Conservation (phyloP, 2,329 filamentous ascomycete genomes). For the Colletotrichum godetiae region DNA sequence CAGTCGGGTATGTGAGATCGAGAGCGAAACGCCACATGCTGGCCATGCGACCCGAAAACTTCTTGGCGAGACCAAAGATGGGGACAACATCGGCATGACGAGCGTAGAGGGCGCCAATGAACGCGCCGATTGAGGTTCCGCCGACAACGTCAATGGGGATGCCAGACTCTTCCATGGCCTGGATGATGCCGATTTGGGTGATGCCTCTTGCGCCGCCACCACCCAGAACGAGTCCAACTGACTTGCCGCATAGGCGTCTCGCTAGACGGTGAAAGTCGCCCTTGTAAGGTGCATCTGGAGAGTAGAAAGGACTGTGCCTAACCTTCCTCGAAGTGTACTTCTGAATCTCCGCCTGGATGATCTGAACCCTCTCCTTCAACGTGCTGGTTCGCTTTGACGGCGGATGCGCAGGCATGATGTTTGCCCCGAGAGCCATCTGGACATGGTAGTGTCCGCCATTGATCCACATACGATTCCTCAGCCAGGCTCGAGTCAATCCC, state of each 20-base stretch:
- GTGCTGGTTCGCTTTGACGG: constrained; percentile 83
- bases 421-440: constrained; percentile 89
- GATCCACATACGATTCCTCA: constrained; percentile 95
- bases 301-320: constrained; percentile 89
- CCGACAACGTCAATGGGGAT: constrained; percentile 96
- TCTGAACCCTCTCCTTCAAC: constrained; percentile 92
- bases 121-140: constrained; percentile 95
- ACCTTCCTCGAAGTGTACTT: constrained; percentile 96
- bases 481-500: constrained; percentile 88
- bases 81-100: constrained; percentile 96
- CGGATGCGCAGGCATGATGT: constrained; percentile 80
- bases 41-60: constrained; percentile 98
- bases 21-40: constrained; percentile 99
- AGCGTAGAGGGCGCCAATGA: constrained; percentile 94
- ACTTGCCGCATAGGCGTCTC: constrained; percentile 90
- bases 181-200: constrained; percentile 92
- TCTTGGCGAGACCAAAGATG: constrained; percentile 96
- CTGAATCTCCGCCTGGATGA: constrained; percentile 95
- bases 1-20: constrained; percentile 94
- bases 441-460: constrained; percentile 98
- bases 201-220: constrained; percentile 94
- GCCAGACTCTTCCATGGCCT: constrained; percentile 93
- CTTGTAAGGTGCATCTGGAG: constrained; percentile 91
- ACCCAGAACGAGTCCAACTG: constrained; percentile 91
- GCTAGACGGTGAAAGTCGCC: constrained; percentile 96